Conservation (phyloP, 2,329 filamentous ascomycete genomes). For the Lasiodiplodia sp. region DNA sequence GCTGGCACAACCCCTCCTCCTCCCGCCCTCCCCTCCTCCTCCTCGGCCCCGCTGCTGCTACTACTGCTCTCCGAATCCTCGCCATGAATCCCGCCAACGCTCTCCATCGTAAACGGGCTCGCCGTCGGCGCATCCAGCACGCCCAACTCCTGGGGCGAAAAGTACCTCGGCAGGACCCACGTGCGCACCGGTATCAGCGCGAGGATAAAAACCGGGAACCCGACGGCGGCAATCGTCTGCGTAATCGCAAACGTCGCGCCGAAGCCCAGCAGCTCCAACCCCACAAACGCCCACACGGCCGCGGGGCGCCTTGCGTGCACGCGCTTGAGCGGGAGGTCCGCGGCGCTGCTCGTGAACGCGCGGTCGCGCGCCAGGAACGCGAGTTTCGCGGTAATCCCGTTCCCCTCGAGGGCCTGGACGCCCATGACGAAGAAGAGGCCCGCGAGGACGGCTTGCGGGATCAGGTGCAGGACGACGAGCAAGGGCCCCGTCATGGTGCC, state of each 20-base stretch:
- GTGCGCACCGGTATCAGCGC: slow-evolving; percentile 63
- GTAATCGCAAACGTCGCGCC: slow-evolving; percentile 64
- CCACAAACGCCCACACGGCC: slow-evolving; percentile 59
- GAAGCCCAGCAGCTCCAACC: slow-evolving; percentile 60
- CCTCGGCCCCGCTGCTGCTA: background rate
- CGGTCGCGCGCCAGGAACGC: slow-evolving; percentile 57
- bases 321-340: slow-evolving; percentile 55
- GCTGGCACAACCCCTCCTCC: background rate
- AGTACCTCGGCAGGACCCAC: slow-evolving; percentile 59
- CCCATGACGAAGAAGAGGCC: slow-evolving; percentile 67
- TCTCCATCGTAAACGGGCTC: slow-evolving; percentile 61
- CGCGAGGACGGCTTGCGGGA: slow-evolving; percentile 62
- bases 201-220: slow-evolving; percentile 66
- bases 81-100: slow-evolving; percentile 52
- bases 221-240: slow-evolving; percentile 66
- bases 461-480: slow-evolving; percentile 60
- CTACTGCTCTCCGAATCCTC: slow-evolving; percentile 1
- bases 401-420: slow-evolving; percentile 59
- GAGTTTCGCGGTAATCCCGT: slow-evolving; percentile 61
- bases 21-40: background rate
- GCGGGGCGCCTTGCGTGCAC: slow-evolving; percentile 48
- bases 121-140: slow-evolving; percentile 63
- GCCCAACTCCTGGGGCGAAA: slow-evolving; percentile 56
- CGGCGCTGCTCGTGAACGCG: slow-evolving; percentile 50
- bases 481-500: slow-evolving; percentile 65